Evolutionary conservation across 176 grass and related monocot genomes (phyloP), one percentile per base, ranked within the genome.

Genomic region (Miscanthus lutarioriparius): DNA sequence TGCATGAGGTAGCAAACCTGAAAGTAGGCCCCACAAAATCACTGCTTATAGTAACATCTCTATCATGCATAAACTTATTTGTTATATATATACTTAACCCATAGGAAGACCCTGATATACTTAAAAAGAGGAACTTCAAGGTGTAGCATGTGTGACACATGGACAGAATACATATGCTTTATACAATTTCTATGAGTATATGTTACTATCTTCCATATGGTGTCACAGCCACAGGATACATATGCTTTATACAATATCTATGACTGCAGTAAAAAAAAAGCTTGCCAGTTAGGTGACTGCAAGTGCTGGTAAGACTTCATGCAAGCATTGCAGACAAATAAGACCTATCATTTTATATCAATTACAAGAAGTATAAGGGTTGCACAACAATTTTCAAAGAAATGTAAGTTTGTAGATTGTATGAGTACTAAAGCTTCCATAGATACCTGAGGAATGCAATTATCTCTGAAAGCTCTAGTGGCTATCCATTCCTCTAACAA

Each of bases 401-500:
- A 78, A 66, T 23, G 25, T 15, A 22, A 78, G 30, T 39, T 38
- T 74, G 72, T 77, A 11, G n/a, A 58, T 76, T 33, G 72, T 75
- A 51, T 63, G 37, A 64, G 47, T 53, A 67, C 15, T 58, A 37
- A 56, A 80, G 20, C 67, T 83, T 62, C 15, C 41, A 80, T 47
- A 35, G 32, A 67, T 90, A 98, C 95, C 95, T 98, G 89, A 76
- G 94, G 89, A 73, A 91, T 56, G 47, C 85, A 90, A 84, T 91
- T 88, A 79, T 95, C 95, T 80, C 87, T 84, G 47, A 91, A 84
- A 84, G 88, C 82, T 91, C 92, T 90, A 36, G 92, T 98, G 27
- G 91, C 91, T 77, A 93, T 95, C 95, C 95, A 98, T 93, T 98
- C 95, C 76, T 98, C 95, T 85, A 98, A 83, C 72, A 98, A 86